Evolutionary conservation across 1,284 basidiomycete genomes (phyloP).

Genomic region (Laetiporus sulphureus): DNA sequence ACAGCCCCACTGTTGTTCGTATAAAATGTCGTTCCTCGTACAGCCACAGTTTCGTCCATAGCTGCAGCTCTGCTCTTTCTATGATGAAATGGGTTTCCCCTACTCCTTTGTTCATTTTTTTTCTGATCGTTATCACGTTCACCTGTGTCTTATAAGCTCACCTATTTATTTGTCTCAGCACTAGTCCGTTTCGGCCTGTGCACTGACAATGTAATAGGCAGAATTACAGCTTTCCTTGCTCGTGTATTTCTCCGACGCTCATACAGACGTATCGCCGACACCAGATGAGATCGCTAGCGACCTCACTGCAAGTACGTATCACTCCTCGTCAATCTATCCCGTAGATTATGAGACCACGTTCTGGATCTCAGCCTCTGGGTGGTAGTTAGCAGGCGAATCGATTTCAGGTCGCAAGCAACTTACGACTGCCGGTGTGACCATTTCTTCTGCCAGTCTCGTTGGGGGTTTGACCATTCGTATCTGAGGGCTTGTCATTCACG

Average conservation of each 20-base stretch:
- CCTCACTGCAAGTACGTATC: background rate
- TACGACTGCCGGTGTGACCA: too few species aligned
- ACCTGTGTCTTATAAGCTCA: constrained; percentile 3
- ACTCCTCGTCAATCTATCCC: too few species aligned
- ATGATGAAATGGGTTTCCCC: constrained; percentile 4
- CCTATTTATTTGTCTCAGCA: constrained; percentile 4
- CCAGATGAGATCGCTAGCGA: too few species aligned
- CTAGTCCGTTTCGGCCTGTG: constrained; percentile 1
- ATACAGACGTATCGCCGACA: too few species aligned
- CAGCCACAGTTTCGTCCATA: constrained; percentile 1
- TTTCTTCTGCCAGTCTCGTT: too few species aligned
- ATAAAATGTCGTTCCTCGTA: constrained; percentile 2
- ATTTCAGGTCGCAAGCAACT: too few species aligned
- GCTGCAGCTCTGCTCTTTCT: constrained; percentile 5
- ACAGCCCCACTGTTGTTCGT: constrained; percentile 3
- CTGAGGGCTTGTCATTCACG: background rate
- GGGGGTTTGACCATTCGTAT: too few species aligned
- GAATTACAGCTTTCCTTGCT: background rate
- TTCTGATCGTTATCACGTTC: constrained; percentile 1
- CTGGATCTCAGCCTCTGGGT: too few species aligned
- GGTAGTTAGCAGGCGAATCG: too few species aligned
- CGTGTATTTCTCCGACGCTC: too few species aligned
- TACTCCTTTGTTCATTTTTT: constrained; percentile 3
- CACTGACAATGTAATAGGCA: background rate
- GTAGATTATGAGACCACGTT: too few species aligned